Evolutionary conservation across 2,329 filamentous ascomycete genomes (phyloP).

Genomic region (Phaeoacremonium minimum): DNA sequence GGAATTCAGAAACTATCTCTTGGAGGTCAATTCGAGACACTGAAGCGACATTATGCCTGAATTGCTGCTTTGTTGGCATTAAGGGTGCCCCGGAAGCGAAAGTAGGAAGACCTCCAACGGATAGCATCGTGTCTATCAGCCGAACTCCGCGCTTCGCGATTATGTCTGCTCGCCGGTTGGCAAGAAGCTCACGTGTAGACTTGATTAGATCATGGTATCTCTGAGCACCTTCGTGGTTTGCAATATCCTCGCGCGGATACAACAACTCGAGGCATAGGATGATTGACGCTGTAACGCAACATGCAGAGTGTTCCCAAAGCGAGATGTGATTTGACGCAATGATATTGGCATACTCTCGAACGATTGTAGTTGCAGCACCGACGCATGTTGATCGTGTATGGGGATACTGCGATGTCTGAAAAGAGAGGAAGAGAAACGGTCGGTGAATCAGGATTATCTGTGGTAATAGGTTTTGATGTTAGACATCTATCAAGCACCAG

Average conservation of each 20-base stretch:
- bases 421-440: not conserved
- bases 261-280: not conserved
- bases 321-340: not conserved
- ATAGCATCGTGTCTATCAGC: not conserved
- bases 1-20: not conserved
- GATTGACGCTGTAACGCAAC: not conserved
- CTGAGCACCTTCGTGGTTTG: not conserved
- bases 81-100: not conserved
- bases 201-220: not conserved
- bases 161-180: not conserved
- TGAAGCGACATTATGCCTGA: not conserved
- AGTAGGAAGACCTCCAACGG: not conserved
- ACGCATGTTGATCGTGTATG: not conserved
- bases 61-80: not conserved
- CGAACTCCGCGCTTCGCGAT: not conserved
- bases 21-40: not conserved
- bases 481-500: not conserved
- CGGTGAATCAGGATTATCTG: not conserved
- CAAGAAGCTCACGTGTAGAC: not conserved
- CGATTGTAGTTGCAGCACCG: not conserved
- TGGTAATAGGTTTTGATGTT: not conserved
- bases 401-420: not conserved
- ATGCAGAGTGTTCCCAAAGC: not conserved
- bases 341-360: not conserved
- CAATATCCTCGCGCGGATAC: not conserved